Base-by-base conservation (phyloP, 306 rosid species). In the Trifolium repens region DNA sequence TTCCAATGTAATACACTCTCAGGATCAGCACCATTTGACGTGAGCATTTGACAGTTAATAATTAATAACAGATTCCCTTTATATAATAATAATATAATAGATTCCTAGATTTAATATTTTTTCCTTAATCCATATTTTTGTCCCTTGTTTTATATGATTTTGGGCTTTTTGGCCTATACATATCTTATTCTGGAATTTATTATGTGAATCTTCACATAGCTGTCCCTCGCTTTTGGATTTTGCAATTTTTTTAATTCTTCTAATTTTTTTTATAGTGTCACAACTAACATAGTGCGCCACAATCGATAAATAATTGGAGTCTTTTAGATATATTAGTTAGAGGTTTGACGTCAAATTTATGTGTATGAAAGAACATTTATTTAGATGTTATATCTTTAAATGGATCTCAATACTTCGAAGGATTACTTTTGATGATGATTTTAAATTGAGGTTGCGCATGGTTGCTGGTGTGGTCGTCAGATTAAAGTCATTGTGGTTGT, bases 181-280 rank as follows among this genome's bases (percentile, higher is more conserved):
- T 40, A 5, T 2, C 13, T 65, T 72, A 46, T 76, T 49, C 34
- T 19, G 19, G 67, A 63, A 60, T 62, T 62, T 78, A 44, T 26
- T 59, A 68, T 40, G n/a, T 64, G 77, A 71, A 64, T 58, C 68
- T 43, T 64, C 68, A 54, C 30, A 79, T 64, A 79, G 30, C 27
- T 50, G 35, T 78, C 57, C 57, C 53, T 71, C 57, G 35, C 42
- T 9, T 52, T 40, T 63, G 11, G 65, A 72, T 34, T 78, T 24
- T 5, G 22, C 67, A 78, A 62, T n/a, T 37, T 71, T 54, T 53
- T 63, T 27, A 70, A 34, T 32, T 46, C 27, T 53, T 78, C 67
- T 71, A 46, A 37, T 37, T 35, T 70, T 70, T 3, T 47, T 14
- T 8, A 47, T 43, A 49, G 16, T 2, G 4, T n/a, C 11, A 7